A percentile compares a stretch with the other conserved stretches of the same genome.
phyloP scores from a whole-genome alignment of 2,329 filamentous ascomycete species.

The Arthrobotrys sphaeroides region DNA sequence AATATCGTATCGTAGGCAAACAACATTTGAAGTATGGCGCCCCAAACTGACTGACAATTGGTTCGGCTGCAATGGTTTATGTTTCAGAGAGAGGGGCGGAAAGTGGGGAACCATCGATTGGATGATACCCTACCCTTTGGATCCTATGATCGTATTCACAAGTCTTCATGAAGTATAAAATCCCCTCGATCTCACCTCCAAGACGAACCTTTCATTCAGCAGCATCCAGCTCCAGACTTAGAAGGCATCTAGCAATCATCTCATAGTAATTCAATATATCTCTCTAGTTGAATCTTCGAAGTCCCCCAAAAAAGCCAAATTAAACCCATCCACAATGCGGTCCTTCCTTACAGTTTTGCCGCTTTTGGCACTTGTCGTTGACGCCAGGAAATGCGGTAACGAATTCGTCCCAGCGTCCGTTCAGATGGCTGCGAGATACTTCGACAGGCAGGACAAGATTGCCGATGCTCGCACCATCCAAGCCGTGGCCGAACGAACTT shows the following conservation, averaged over 20 bases:
- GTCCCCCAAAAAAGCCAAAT: neutral
- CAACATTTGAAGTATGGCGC: slow-evolving; percentile 4
- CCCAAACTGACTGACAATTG: neutral
- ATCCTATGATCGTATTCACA: neutral
- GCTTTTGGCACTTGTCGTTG: slow-evolving; percentile 33
- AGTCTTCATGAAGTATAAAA: slow-evolving; percentile 38
- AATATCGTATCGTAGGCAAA: slow-evolving; percentile 25
- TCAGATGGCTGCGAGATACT: slow-evolving; percentile 29
- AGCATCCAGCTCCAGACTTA: slow-evolving; percentile 33
- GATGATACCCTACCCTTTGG: neutral
- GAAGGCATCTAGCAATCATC: slow-evolving; percentile 4
- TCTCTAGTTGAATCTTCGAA: neutral
- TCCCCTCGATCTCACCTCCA: slow-evolving; percentile 35
- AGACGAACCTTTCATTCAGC: slow-evolving; percentile 20
- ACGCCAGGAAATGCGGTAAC: slow-evolving; percentile 45
- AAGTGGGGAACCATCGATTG: slow-evolving; percentile 19
- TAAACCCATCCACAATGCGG: slow-evolving; percentile 29
- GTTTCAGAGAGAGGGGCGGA: neutral
- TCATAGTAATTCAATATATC: neutral
- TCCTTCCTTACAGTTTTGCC: slow-evolving; percentile 38
- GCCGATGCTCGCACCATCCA: slow-evolving; percentile 44
- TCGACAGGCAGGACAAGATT: slow-evolving; percentile 36
- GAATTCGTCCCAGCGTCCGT: slow-evolving; percentile 32
- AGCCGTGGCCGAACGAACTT: slow-evolving; percentile 9
- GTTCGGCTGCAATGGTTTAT: slow-evolving; percentile 10